These are phyloP conservation scores for Hyphopichia wangnamkhiaoensis DNA, from an alignment of 1,139 yeast genomes.

Conservation along the genomic window DNA sequence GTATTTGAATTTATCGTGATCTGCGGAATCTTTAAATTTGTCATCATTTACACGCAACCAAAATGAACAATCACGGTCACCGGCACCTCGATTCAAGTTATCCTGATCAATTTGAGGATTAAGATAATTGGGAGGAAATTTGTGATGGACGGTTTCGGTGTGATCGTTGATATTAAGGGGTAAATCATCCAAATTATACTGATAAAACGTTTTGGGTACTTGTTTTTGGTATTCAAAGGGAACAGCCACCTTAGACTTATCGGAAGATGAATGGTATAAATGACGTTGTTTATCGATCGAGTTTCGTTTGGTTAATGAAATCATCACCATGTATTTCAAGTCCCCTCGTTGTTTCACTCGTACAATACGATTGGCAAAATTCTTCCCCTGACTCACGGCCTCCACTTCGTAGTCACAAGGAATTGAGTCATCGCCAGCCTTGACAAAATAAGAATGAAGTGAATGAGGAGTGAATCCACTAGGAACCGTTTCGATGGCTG, in stretches of 20 bases:
- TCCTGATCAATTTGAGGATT: conserved; percentile 17
- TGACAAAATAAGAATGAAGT: conserved; percentile 41
- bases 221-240: conserved; percentile 40
- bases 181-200: conserved; percentile 25
- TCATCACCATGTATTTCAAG: conserved; percentile 33
- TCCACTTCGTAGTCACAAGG: conserved; percentile 35
- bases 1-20: conserved; percentile 21
- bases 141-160: conserved; percentile 26
- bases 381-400: conserved; percentile 31
- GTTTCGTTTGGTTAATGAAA: conserved; percentile 35
- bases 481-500: conserved; percentile 32
- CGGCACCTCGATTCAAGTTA: conserved; percentile 24
- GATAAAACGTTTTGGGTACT: conserved; percentile 25
- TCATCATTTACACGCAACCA: conserved; percentile 33
- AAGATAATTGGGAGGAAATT: conserved; percentile 27
- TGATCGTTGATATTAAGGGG: conserved; percentile 18
- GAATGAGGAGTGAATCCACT: conserved; percentile 43
- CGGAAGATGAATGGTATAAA: conserved; percentile 17
- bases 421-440: conserved; percentile 33
- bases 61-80: conserved; percentile 32
- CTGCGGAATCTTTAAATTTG: conserved; percentile 10
- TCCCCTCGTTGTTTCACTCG: conserved; percentile 29
- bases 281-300: conserved; percentile 17
- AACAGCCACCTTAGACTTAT: conserved; percentile 10
- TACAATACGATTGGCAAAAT: conserved; percentile 34